A percentile compares a stretch with the other conserved stretches of the same genome.
These are phyloP conservation scores for Aspergillus ibericus DNA, from an alignment of 2,329 filamentous ascomycete genomes.

Conservation along the genomic window DNA sequence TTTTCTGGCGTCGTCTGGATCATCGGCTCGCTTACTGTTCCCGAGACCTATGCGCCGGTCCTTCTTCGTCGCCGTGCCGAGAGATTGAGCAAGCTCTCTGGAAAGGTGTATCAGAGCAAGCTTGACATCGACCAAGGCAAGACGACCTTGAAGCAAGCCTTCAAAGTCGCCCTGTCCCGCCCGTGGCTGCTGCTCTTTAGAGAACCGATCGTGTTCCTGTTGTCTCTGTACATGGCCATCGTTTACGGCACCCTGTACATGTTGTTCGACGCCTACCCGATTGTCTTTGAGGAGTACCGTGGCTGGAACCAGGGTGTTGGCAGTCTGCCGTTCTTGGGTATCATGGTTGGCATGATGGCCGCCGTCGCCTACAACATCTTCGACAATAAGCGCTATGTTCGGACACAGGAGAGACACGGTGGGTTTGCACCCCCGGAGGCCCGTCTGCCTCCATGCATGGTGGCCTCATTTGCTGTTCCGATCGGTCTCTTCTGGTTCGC, in stretches of 20 bases:
- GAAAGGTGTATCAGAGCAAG: constrained; percentile 50
- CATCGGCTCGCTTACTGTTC: constrained; percentile 30
- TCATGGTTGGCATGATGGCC: constrained; percentile 45
- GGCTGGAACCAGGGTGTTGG: constrained; percentile 50
- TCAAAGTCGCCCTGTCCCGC: constrained; percentile 51
- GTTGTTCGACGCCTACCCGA: constrained; percentile 54
- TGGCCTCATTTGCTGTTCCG: constrained; percentile 54
- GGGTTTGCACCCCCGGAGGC: constrained; percentile 64
- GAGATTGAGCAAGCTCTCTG: constrained; percentile 50
- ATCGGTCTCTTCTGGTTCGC: constrained; percentile 61
- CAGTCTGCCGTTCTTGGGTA: constrained; percentile 51
- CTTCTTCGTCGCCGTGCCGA: constrained; percentile 53
- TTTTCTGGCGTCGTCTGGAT: constrained; percentile 62
- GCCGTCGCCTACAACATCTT: constrained; percentile 44
- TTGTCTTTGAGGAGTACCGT: constrained; percentile 49
- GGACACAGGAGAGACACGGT: constrained; percentile 45
- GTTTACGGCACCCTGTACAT: constrained; percentile 56
- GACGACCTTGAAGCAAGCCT: constrained; percentile 37
- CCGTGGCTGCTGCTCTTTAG: constrained; percentile 51
- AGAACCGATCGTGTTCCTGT: constrained; percentile 53
- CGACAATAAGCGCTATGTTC: constrained; percentile 44
- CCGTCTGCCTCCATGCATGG: constrained; percentile 52
- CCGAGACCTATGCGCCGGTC: constrained; percentile 50
- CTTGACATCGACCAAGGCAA: constrained; percentile 45
- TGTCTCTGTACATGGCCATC: constrained; percentile 54